Evolutionary conservation across 176 grass and related monocot genomes (phyloP), one percentile per base, ranked within the genome.

Genomic region (Puccinellia tenuiflora): DNA sequence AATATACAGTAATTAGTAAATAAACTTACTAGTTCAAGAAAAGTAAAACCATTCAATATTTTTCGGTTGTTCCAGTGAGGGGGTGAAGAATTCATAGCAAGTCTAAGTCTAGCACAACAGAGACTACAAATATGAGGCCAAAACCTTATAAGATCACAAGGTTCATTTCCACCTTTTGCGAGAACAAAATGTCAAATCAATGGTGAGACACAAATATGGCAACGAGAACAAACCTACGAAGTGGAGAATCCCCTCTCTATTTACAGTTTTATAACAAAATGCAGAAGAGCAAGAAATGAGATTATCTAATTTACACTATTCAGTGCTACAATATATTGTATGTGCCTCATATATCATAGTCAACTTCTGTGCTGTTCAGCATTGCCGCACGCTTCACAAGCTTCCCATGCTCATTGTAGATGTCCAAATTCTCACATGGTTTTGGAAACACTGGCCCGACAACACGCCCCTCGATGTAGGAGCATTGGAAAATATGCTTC

Each of bases 401-500:
- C 43, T 76, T 73, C 22, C 95, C 95, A 60, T 90, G 71, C 37
- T 85, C 74, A 59, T 87, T 13, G 18, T 88, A 95, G 11, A 88
- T 16, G 75, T 95, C 92, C 29, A 98, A 86, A 42, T 98, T 98
- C 59, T 91, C 88, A 53, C 95, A 95, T 39, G 95, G 92, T 51
- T 90, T 86, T 30, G 95, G 95, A 74, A 91, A 95, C 22, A 95
- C 81, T 24, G 85, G 61, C 12, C 92, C 90, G 0, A 98, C 73
- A 42, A 90, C 88, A 42, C 84, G 88, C 20, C 92, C 95, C 45
- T 90, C 8, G 0, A 98, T 77, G n/a, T 90, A 95, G 26, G 92
- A 91, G 79, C 95, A 98, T 56, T 93, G 95, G 67, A 98, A 98
- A 68, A 98, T 93, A 62, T 90, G 90, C 86, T 98, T 98, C 88